Evolutionary conservation across 2,329 filamentous ascomycete genomes (phyloP), one percentile per base, ranked within the genome.

Genomic region (Fusarium protoensiforme): DNA sequence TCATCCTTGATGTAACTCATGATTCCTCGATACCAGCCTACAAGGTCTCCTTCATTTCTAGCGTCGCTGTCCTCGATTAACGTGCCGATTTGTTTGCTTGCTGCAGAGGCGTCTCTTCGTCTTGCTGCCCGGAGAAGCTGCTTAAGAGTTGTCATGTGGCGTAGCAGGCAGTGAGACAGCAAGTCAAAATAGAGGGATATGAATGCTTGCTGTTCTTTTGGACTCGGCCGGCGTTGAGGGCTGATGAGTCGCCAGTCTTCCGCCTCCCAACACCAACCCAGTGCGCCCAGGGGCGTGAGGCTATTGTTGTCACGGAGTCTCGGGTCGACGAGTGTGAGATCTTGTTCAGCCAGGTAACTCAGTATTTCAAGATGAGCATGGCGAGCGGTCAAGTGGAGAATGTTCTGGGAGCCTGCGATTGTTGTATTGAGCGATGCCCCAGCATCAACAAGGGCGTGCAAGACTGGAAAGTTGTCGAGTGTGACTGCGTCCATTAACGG

Each of bases 321-420:
- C 0, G 63, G n/a, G n/a, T 65, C 59, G 1, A 73, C 1, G 0
- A 2, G 29, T 1, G 20, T 14, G 2, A 71, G 53, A 5, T 65
- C 11, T 2, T 63, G 48, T 4, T 38, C 6, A 7, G 27, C 7
- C 0, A 73, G 39, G 24, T 13, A 61, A 20, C 18, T 4, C 0
- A 69, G 8, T 7, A n/a, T 11, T 2, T 54, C 51, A 1, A 64
- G 6, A 4, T 29, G 11, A 1, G 20, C 1, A 5, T 0, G 1
- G 0, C 0, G 0, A 22, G 67, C 58, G 0, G 54, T 43, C 0
- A 0, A 0, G 9, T 73, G 63, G 0, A 75, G 1, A 14, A 69
- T 36, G 1, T 68, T 63, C 0, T 0, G 0, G 1, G 5, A 2
- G 0, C 0, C 4, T 0, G 4, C 1, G 2, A 7, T 1, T 0